Evolutionary conservation across 352 stramenopile genomes (phyloP).

Genomic region (Aphanomyces astaci): DNA sequence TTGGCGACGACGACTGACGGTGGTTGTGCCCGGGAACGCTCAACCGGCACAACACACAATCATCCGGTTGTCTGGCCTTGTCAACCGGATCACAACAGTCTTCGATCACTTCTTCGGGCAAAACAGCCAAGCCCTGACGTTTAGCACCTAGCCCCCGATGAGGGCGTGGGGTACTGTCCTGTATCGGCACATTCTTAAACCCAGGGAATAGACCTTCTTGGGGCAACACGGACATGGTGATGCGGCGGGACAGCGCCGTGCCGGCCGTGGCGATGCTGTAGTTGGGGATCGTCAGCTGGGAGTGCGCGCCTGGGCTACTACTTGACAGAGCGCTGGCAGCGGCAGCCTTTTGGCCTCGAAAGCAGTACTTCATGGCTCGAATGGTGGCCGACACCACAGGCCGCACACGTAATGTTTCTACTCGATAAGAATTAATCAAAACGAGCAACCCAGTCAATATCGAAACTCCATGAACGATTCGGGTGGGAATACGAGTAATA

Average conservation of each 20-base stretch:
- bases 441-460: too few relatives aligned
- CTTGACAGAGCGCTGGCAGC: too few relatives aligned
- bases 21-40: too few relatives aligned
- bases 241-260: constrained; percentile 1
- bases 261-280: constrained; percentile 6
- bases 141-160: not conserved
- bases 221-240: constrained; percentile 12
- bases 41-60: too few relatives aligned
- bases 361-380: constrained; percentile 20
- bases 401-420: constrained; percentile 3
- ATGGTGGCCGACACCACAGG: not conserved
- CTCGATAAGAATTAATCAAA: too few relatives aligned
- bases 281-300: too few relatives aligned
- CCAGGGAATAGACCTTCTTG: too few relatives aligned
- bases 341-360: not conserved
- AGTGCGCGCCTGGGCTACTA: too few relatives aligned
- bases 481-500: too few relatives aligned
- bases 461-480: too few relatives aligned
- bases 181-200: not conserved
- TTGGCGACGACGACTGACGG: not conserved
- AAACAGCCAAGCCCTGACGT: constrained; percentile 6
- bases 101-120: constrained; percentile 40
- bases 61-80: too few relatives aligned
- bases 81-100: too few relatives aligned
- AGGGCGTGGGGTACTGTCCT: not conserved